These are phyloP conservation scores for Epichloe sp. DNA, from an alignment of 2,329 filamentous ascomycete species.

Conservation along the genomic window DNA sequence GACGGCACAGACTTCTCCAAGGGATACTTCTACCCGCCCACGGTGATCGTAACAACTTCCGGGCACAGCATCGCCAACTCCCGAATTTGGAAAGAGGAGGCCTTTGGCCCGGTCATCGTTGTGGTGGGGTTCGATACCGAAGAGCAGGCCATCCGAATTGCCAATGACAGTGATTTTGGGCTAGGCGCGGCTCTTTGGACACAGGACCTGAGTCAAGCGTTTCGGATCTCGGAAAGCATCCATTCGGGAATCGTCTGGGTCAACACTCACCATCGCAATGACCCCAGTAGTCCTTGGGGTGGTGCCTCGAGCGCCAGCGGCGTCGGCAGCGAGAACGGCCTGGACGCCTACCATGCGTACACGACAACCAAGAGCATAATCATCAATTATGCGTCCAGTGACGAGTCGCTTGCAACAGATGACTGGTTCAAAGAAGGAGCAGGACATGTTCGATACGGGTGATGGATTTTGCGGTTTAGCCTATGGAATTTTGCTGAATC, in stretches of 20 bases:
- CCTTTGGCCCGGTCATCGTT: conserved; percentile 69
- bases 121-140: conserved; percentile 64
- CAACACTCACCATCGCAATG: conserved; percentile 56
- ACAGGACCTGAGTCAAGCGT: conserved; percentile 58
- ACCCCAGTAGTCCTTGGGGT: conserved; percentile 60
- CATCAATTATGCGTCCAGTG: conserved; percentile 50
- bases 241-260: conserved; percentile 50
- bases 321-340: conserved; percentile 59
- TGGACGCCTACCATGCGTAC: conserved; percentile 48
- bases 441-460: conserved; percentile 32
- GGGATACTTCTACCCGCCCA: conserved; percentile 70
- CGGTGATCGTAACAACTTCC: conserved; percentile 46
- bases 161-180: conserved; percentile 64
- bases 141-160: conserved; percentile 54
- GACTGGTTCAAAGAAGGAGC: conserved; percentile 55
- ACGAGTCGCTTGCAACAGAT: conserved; percentile 38
- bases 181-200: conserved; percentile 71
- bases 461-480: not conserved
- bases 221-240: conserved; percentile 58
- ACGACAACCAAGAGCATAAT: conserved; percentile 52
- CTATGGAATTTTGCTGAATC: not conserved
- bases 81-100: conserved; percentile 67
- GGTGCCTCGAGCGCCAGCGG: conserved; percentile 49
- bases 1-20: conserved; percentile 38
- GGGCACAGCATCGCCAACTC: conserved; percentile 49